Percentiles rank a stretch among this genome's conserved stretches.
Conservation (phyloP, 1,284 basidiomycete species). For the Moniliophthora roreri region DNA sequence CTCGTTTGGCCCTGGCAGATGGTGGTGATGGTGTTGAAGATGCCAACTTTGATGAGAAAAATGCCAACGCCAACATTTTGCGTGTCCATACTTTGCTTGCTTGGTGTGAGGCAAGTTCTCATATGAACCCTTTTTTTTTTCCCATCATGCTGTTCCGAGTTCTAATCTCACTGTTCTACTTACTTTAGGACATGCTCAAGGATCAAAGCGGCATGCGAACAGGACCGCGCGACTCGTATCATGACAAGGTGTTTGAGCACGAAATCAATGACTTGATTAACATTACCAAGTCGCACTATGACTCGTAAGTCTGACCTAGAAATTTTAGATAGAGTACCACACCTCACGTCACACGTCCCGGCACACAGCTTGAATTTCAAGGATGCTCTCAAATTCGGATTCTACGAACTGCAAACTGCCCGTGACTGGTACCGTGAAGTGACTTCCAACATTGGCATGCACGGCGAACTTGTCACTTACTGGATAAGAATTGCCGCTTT, state of each 20-base stretch:
- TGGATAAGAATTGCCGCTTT: slow-evolving; percentile 86
- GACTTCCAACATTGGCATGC: slow-evolving; percentile 89
- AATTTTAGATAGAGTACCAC: too few species aligned
- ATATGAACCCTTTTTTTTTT: slow-evolving; percentile 1
- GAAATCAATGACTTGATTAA: slow-evolving; percentile 89
- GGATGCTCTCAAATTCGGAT: slow-evolving; percentile 92
- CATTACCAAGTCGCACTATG: slow-evolving; percentile 78
- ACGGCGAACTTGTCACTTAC: slow-evolving; percentile 72
- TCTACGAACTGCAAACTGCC: slow-evolving; percentile 92
- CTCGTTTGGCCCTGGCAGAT: slow-evolving; percentile 90
- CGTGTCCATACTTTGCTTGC: slow-evolving; percentile 88
- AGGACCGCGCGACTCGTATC: slow-evolving; percentile 64
- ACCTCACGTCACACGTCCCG: too few species aligned
- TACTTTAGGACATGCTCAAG: slow-evolving; percentile 69
- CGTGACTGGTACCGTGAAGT: slow-evolving; percentile 98
- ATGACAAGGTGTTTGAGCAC: slow-evolving; percentile 90
- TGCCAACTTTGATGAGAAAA: slow-evolving; percentile 98
- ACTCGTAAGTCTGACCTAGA: slow-evolving; percentile 69
- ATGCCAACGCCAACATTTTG: slow-evolving; percentile 96
- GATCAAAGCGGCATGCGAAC: slow-evolving; percentile 70
- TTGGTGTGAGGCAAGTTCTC: slow-evolving; percentile 82
- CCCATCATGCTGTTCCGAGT: background rate
- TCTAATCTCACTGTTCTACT: background rate
- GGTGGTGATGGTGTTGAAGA: slow-evolving; percentile 98
- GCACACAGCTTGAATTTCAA: slow-evolving; percentile 93